A percentile compares a stretch with the other conserved stretches of the same genome.
These are phyloP conservation scores for Paecilomyces fulvus DNA, from an alignment of 2,329 filamentous ascomycete genomes.

Conservation along the genomic window DNA sequence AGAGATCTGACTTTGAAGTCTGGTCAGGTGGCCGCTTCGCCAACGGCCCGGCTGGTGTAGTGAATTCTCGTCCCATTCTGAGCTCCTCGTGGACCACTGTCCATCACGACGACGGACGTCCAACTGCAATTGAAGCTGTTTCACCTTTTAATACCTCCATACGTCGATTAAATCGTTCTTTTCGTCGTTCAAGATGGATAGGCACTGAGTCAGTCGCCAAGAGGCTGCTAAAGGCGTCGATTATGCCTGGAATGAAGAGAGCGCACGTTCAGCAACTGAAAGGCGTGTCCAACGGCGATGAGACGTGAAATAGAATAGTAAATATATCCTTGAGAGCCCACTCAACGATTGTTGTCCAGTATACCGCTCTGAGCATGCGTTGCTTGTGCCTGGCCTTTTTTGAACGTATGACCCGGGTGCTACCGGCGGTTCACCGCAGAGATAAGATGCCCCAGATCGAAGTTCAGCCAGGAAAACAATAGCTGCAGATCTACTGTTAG, in stretches of 20 bases:
- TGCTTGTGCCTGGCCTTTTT: not conserved
- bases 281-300: not conserved
- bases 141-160: not conserved
- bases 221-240: no score
- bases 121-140: not conserved
- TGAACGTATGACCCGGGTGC: not conserved
- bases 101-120: not conserved
- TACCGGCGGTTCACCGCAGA: not conserved
- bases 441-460: not conserved
- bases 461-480: not conserved
- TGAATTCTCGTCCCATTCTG: not conserved
- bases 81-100: not conserved
- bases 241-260: no score
- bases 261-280: not conserved
- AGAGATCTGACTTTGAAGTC: not conserved
- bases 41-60: not conserved
- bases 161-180: not conserved
- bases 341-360: not conserved
- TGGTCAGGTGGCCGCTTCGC: not conserved
- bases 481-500: not conserved
- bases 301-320: not conserved
- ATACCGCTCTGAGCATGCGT: not conserved
- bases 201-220: not conserved
- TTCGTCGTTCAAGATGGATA: not conserved
- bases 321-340: not conserved